Base-by-base conservation (phyloP, 225 moss, liverwort and hornwort genomes). In the Bryoerythrophyllum caledonicum region DNA sequence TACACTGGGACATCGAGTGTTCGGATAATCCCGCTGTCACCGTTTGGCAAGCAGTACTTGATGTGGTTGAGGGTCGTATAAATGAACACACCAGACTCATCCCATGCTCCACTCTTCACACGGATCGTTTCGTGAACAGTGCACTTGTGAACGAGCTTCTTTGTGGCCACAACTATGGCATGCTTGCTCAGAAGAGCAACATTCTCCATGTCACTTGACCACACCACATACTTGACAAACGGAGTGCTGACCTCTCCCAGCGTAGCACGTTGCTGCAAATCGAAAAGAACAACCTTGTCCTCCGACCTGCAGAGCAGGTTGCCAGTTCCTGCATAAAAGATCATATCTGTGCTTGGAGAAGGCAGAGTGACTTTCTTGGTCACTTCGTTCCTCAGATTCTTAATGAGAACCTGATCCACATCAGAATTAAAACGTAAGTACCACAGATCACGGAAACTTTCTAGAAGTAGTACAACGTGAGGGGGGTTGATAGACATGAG, bases 41-140 rank as follows among this genome's bases (percentile, higher is more conserved):
- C 97, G 69, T 99, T 99, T 4, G 97, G 97, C 77, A 99, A 80
- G 63, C 94, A 99, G 58, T 99, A 99, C 86, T 99, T 99, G 80
- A 99, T 99, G 68, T 99, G 97, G 74, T 99, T 99, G 63, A 99
- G 82, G 28, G 97, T 99, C 38, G 97, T 94, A 68, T 95, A 99
- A 8, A 99, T 88, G 62, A 99, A 99, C 14, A 99, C 91, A 59
- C 97, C 97, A 44, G 94, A 94, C 34, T 94, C 97, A 79, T 99
- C 97, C 97, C 97, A 99, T 27, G 97, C 94, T 72, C 97, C 97
- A 70, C 97, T 99, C 75, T 99, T 99, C 64, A 99, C 93, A 35
- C 97, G 87, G 79, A 99, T 99, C 23, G 97, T 95, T 71, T 99
- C 97, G 65, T 99, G 97, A 11, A 99, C 94, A 60, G 97, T 99